phyloP scores from a whole-genome alignment of 441 rosid genomes.

The Euphorbia celastroides region DNA sequence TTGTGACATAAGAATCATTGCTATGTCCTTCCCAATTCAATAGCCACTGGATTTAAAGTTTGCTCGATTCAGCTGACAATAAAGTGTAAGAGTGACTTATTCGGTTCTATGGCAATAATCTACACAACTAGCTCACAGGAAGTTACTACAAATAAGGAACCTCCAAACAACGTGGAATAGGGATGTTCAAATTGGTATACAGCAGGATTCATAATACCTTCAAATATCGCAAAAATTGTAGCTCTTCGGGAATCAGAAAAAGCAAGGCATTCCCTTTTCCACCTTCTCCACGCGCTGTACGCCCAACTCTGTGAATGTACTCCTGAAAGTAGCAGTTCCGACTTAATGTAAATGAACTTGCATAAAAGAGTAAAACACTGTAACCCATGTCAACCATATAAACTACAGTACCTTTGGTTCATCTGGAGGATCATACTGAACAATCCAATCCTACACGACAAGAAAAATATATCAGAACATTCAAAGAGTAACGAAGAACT shows the following conservation, averaged over 20 bases:
- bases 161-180: not conserved
- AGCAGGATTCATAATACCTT: slow-evolving; percentile 39
- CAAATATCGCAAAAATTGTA: slow-evolving; percentile 78
- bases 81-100: not conserved
- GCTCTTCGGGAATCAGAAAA: slow-evolving; percentile 89
- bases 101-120: not conserved
- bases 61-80: not conserved
- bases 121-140: not conserved
- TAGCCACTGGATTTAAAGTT: not conserved
- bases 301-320: slow-evolving; percentile 96
- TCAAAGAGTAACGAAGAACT: not conserved
- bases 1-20: not conserved
- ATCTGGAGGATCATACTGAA: slow-evolving; percentile 98
- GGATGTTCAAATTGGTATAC: slow-evolving; percentile 5
- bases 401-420: slow-evolving; percentile 67
- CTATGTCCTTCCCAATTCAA: not conserved
- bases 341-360: slow-evolving; percentile 14
- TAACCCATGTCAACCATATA: slow-evolving; percentile 6
- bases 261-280: slow-evolving; percentile 92
- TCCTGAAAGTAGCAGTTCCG: slow-evolving; percentile 46
- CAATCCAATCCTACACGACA: slow-evolving; percentile 80
- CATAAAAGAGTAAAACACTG: slow-evolving; percentile 6
- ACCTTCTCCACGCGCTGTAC: slow-evolving; percentile 99
- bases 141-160: not conserved
- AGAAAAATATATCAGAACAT: slow-evolving; percentile 14